Evolutionary conservation across 495 filamentous ascomycete genomes (phyloP).

Genomic region (Xylaria grammica): DNA sequence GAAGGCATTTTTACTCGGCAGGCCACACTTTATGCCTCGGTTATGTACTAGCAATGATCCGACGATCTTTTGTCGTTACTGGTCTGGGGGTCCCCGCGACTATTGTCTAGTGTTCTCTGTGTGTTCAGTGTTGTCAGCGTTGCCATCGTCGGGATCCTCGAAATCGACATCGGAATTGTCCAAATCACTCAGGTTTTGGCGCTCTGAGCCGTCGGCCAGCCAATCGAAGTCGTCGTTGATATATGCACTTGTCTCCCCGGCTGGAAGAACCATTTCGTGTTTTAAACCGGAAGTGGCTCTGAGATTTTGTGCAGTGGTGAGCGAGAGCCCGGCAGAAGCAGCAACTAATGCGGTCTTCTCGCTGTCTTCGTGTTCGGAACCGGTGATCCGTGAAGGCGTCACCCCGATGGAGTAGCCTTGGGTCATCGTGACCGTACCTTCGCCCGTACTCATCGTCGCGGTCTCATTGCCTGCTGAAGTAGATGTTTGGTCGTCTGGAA

Average conservation of each 20-base stretch:
- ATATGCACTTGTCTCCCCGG: not conserved
- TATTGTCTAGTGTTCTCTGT: too few relatives aligned
- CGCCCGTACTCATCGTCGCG: conserved; percentile 10
- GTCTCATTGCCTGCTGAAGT: conserved; percentile 21
- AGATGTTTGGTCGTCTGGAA: conserved; percentile 26
- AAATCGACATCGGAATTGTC: not conserved
- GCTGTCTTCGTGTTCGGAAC: not conserved
- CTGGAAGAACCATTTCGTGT: not conserved
- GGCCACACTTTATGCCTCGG: too few relatives aligned
- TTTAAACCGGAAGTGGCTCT: not conserved
- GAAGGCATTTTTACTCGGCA: too few relatives aligned
- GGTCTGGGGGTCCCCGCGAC: too few relatives aligned
- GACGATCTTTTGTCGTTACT: too few relatives aligned
- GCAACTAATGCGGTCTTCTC: not conserved
- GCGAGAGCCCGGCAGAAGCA: not conserved
- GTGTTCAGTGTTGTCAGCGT: not conserved
- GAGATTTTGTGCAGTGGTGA: not conserved
- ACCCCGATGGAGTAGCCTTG: conserved; percentile 26
- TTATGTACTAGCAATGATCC: too few relatives aligned
- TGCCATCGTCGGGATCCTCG: not conserved
- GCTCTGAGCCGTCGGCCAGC: not conserved
- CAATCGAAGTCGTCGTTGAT: not conserved
- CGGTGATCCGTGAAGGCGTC: conserved; percentile 17
- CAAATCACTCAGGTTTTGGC: not conserved
- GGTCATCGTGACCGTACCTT: conserved; percentile 27